These are phyloP conservation scores for Dalbergia oliveri DNA, from an alignment of 306 rosid genomes.

Conservation along the genomic window DNA sequence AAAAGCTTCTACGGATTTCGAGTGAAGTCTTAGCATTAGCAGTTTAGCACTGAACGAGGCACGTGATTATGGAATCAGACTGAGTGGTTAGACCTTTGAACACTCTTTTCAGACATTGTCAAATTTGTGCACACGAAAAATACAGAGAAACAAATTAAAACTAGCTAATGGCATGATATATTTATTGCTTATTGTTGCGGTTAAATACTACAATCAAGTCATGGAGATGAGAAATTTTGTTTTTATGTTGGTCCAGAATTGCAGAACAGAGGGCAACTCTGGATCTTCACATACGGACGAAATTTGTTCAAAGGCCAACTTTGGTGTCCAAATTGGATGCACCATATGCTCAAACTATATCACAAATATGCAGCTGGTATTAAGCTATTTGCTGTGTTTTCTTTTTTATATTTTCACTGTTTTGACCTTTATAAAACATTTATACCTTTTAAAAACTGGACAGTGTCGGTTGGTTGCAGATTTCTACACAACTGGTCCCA, in stretches of 20 bases:
- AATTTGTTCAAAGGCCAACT: conserved; percentile 20
- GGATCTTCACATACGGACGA: not conserved
- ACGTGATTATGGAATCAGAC: conserved; percentile 5
- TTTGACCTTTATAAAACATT: not conserved
- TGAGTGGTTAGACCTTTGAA: not conserved
- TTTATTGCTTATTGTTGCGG: not conserved
- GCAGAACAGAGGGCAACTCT: not conserved
- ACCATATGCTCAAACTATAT: conserved; percentile 3
- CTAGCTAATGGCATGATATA: not conserved
- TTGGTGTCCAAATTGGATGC: not conserved
- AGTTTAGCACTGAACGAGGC: not conserved
- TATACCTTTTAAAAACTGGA: not conserved
- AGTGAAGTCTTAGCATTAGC: not conserved
- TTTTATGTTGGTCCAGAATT: conserved; percentile 5
- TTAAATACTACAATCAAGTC: conserved; percentile 7
- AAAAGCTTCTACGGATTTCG: not conserved
- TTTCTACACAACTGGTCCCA: no score
- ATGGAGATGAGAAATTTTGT: conserved; percentile 3
- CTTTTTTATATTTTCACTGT: not conserved
- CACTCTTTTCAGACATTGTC: not conserved
- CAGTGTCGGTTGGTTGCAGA: no score
- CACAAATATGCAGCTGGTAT: conserved; percentile 16
- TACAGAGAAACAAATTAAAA: no score
- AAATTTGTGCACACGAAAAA: not conserved
- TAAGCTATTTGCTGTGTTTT: not conserved